Evolutionary conservation across 2,329 filamentous ascomycete genomes (phyloP).

Genomic region (Whalleya microplaca): DNA sequence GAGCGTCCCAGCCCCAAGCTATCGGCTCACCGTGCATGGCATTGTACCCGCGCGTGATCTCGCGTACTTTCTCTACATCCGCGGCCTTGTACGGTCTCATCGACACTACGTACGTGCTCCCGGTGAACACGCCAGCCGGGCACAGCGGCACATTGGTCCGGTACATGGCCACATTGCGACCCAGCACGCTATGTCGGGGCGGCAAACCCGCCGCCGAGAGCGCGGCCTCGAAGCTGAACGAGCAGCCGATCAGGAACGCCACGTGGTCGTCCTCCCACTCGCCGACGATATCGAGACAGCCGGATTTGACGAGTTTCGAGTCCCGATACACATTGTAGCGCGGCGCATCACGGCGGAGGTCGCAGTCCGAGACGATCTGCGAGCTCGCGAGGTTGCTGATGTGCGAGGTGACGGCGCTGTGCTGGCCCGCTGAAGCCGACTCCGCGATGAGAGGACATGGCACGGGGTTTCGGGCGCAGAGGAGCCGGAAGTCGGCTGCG

Average conservation of each 20-base stretch:
- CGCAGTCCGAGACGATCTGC: conserved; percentile 46
- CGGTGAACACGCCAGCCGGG: conserved; percentile 61
- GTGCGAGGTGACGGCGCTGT: conserved; percentile 41
- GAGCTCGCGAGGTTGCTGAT: conserved; percentile 25
- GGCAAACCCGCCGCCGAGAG: no score
- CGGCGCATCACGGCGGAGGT: conserved; percentile 62
- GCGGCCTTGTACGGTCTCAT: conserved; percentile 61
- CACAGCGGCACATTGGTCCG: conserved; percentile 58
- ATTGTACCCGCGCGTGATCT: conserved; percentile 57
- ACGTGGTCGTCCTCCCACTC: conserved; percentile 63
- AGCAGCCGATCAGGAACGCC: conserved; percentile 66
- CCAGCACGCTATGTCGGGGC: conserved; percentile 51
- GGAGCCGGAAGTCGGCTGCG: conserved; percentile 59
- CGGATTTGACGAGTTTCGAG: conserved; percentile 44
- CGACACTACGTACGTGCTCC: conserved; percentile 60
- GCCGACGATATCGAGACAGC: conserved; percentile 47
- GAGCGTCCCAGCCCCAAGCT: conserved; percentile 66
- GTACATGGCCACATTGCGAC: conserved; percentile 65
- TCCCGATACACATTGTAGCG: conserved; percentile 62
- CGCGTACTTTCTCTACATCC: conserved; percentile 56
- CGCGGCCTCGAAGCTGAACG: conserved; percentile 65
- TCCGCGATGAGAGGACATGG: conserved; percentile 64
- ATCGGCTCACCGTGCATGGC: conserved; percentile 67
- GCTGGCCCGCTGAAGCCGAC: no score
- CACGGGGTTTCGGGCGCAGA: conserved; percentile 65